Base-by-base conservation (phyloP, 306 rosid genomes). In the Malus orientalis region DNA sequence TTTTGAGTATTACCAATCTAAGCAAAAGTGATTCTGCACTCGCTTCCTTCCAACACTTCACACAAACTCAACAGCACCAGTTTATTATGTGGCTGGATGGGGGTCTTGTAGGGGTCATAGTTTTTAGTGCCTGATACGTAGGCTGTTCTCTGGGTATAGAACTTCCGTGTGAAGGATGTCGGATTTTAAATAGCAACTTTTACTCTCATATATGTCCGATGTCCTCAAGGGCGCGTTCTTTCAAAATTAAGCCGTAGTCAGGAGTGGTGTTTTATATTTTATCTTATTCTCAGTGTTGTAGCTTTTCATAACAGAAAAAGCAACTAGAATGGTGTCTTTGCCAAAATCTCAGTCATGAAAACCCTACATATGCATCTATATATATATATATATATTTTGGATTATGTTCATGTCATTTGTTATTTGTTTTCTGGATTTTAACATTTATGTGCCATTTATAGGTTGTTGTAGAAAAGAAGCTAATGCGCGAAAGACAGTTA, bases 381-480 rank as follows among this genome's bases (percentile, higher is more conserved):
- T 36, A 36, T 36, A 30, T n/a, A 23, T 23, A 23, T 58, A 23
- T 3, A 44, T 23, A 27, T 30, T 70, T 5, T 78, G 36, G n/a
- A 67, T 40, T 53, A 22, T 62, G 16, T 47, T 55, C 55, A 53
- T n/a, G 38, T 18, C 2, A 38, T 36, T 40, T 51, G 20, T 42
- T 51, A 18, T 27, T 58, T 76, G n/a, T 54, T 71, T 8, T 25
- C 67, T 7, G 38, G 32, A 45, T 22, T 22, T 11, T 53, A 80
- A 40, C 69, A n/a, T 51, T 51, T 63, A 38, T 44, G 49, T 22
- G 36, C 25, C 63, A 8, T 69, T 66, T 57, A 19, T 76, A 95
- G 98, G 98, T 95, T 14, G 98, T 95, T 81, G 98, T 95, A 82
- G 98, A 95, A 86, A 95, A 95, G 89, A 92, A 90, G 91, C 76